Evolutionary conservation across 306 rosid genomes (phyloP).

Genomic region (Cucurbita pepo): DNA sequence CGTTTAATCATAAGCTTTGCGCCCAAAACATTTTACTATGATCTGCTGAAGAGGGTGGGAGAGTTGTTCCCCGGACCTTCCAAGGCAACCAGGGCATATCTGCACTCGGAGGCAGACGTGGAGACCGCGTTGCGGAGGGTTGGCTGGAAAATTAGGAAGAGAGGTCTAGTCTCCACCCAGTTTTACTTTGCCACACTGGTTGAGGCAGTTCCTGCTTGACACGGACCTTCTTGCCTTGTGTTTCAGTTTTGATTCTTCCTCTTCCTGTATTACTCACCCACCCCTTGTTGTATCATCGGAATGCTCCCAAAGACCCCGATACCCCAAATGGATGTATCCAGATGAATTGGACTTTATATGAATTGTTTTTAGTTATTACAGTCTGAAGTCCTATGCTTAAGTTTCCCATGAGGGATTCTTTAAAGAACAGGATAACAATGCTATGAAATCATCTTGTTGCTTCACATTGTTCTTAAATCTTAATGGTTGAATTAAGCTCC

Average conservation of each 20-base stretch:
- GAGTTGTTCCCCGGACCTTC: constrained; percentile 97
- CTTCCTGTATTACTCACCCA: background rate
- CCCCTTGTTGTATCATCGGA: background rate
- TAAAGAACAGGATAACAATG: background rate
- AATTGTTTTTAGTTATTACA: too few relatives aligned
- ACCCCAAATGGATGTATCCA: background rate
- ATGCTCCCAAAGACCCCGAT: background rate
- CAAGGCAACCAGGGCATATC: constrained; percentile 90
- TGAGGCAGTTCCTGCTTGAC: constrained; percentile 78
- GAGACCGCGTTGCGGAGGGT: constrained; percentile 66
- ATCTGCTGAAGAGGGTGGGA: constrained; percentile 72
- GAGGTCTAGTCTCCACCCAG: constrained; percentile 62
- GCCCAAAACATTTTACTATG: constrained; percentile 73
- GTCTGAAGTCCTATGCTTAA: background rate
- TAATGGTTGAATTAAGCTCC: too few relatives aligned
- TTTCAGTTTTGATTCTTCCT: background rate
- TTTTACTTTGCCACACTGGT: constrained; percentile 81
- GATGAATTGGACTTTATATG: background rate
- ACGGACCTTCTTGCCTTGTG: background rate
- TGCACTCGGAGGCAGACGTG: constrained; percentile 75
- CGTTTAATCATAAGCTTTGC: constrained; percentile 82
- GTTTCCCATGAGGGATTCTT: background rate
- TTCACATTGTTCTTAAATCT: too few relatives aligned
- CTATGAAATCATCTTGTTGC: background rate
- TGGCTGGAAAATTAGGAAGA: constrained; percentile 77